Conservation (phyloP, 768 basidiomycete species). For the Pulveroboletus sp. region DNA sequence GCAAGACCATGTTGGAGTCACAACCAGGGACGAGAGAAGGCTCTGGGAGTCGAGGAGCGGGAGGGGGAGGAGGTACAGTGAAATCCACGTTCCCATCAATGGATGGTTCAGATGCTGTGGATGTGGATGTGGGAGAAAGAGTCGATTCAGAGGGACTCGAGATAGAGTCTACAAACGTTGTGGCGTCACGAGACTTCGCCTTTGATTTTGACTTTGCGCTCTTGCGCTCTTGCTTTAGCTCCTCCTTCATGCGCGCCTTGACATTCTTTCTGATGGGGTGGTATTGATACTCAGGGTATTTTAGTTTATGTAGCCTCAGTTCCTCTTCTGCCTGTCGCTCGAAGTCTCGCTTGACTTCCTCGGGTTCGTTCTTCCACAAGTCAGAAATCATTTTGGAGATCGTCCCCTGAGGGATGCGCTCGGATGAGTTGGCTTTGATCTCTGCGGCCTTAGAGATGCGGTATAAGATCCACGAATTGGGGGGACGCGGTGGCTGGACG, state of each 20-base stretch:
- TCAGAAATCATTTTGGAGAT: conserved; percentile 60
- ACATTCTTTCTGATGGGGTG: conserved; percentile 52
- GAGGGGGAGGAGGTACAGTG: too few species aligned
- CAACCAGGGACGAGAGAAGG: neutral
- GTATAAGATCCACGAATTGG: conserved; percentile 80
- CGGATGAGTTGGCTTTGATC: conserved; percentile 37
- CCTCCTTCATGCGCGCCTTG: conserved; percentile 39
- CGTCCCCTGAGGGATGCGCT: conserved; percentile 49
- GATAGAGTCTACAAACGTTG: neutral
- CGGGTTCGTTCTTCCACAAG: conserved; percentile 59
- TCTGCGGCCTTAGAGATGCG: too few species aligned
- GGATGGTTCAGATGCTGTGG: neutral
- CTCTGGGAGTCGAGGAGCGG: too few species aligned
- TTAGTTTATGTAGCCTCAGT: conserved; percentile 47
- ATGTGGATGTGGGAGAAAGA: neutral
- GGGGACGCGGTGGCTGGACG: conserved; percentile 45
- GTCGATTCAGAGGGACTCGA: neutral
- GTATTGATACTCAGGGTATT: conserved; percentile 58
- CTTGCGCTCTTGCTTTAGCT: conserved; percentile 35
- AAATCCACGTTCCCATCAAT: too few species aligned
- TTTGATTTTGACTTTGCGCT: too few species aligned
- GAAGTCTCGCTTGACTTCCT: conserved; percentile 45
- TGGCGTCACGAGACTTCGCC: conserved; percentile 19
- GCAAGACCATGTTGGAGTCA: conserved; percentile 10
- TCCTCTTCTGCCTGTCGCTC: conserved; percentile 50